Percentiles rank a stretch among this genome's conserved stretches.
Conservation (phyloP, 805 yeast genomes). For the Myxozyma sirexii region DNA sequence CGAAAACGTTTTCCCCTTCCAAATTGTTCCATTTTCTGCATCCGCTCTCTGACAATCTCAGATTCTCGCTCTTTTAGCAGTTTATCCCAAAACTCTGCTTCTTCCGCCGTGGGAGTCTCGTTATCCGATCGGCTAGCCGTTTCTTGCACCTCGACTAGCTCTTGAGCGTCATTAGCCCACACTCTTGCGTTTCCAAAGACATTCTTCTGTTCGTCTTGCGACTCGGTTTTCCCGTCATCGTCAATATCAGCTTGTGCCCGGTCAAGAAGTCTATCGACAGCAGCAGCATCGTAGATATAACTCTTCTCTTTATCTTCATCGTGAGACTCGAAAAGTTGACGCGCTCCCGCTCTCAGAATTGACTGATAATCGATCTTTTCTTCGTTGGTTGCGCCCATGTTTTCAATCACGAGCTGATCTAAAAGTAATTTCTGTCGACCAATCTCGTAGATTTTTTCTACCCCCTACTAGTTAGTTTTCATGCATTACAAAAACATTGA, state of each 20-base stretch:
- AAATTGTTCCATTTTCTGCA: conserved; percentile 2
- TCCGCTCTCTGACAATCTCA: background rate
- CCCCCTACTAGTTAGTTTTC: conserved; percentile 40
- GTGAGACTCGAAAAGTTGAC: conserved; percentile 52
- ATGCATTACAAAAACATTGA: conserved; percentile 49
- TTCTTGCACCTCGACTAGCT: conserved; percentile 3
- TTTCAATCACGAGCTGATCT: conserved; percentile 84
- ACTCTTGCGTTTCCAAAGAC: conserved; percentile 20
- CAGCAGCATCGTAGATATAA: conserved; percentile 58
- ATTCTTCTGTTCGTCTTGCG: background rate
- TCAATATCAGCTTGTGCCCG: conserved; percentile 60
- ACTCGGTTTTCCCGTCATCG: background rate
- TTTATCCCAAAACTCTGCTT: conserved; percentile 27
- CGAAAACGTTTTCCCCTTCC: conserved; percentile 29
- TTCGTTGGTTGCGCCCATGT: conserved; percentile 77
- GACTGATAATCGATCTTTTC: conserved; percentile 53
- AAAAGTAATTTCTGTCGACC: conserved; percentile 89
- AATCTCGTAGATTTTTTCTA: conserved; percentile 64
- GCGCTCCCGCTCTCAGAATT: conserved; percentile 52
- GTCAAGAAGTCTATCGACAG: conserved; percentile 71
- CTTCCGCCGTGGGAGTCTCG: conserved; percentile 9
- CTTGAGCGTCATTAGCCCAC: conserved; percentile 24
- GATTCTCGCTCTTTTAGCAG: conserved; percentile 20
- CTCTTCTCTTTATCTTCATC: conserved; percentile 60
- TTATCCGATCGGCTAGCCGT: background rate